Base-by-base conservation (phyloP, 805 yeast genomes). In the Tetrapisispora phaffii region DNA sequence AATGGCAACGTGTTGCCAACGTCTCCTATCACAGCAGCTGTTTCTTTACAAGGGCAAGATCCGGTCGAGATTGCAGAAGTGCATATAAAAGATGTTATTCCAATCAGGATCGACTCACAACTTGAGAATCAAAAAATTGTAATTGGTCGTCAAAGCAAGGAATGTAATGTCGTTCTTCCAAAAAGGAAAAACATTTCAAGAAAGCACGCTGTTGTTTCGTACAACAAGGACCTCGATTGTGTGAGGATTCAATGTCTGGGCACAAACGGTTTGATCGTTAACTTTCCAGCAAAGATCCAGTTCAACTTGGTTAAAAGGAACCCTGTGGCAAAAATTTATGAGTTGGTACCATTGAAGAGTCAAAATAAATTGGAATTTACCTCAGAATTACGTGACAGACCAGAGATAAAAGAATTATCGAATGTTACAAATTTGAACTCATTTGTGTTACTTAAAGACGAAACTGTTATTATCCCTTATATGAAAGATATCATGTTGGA, bases 261-360 rank as follows among this genome's bases (percentile, higher is more conserved):
- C 3, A 75, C 79, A 65, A 90, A 90, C 61, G 96, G 97, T 10
- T 66, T 85, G 42, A 72, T 75, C 9, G 74, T 88, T 17, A 70
- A 75, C 4, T 74, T 86, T 34, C 93, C 95, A 0, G 64, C 60
- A 17, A 53, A 56, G 17, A 51, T 69, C 12, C 52, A 60, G 16
- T 70, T 71, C 36, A 65, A 65, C n/a, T 53, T 56, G 29, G 41
- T 57, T 7, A 48, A 45, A 29, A 49, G 46, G 8, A 39, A 56
- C 39, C 33, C 51, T 6, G 46, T 50, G 2, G 56, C 52, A 7
- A 46, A 54, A 4, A 45, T 53, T 3, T 69, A 54, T 39, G 53
- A 55, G 15, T 55, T 67, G 15, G 24, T 10, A 28, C 41, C 41
- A 26, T 26, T 38, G 24, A 17, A 47, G 52, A 16, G 35, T 48